These are phyloP conservation scores for Anthostomella pinea DNA, from an alignment of 2,329 filamentous ascomycete species.

Conservation along the genomic window DNA sequence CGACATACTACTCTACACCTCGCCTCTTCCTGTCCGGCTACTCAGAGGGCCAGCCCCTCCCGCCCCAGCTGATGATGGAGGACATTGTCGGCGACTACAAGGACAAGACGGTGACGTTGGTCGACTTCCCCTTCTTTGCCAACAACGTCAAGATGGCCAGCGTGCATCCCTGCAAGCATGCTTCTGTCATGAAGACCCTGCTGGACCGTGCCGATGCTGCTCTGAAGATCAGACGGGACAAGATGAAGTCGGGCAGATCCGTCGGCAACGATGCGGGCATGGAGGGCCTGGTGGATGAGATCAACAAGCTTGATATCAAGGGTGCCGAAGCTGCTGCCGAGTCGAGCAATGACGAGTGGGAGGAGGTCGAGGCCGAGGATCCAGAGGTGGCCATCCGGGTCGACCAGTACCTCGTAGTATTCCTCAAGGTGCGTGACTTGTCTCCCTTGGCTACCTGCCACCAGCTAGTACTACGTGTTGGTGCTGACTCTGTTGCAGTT, in stretches of 20 bases:
- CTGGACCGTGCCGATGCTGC: constrained; percentile 94
- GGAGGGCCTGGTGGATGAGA: constrained; percentile 83
- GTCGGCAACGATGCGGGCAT: constrained; percentile 57
- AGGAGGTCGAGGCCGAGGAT: constrained; percentile 66
- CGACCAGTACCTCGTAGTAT: constrained; percentile 86
- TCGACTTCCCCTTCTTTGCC: constrained; percentile 94
- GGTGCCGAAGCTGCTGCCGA: constrained; percentile 50
- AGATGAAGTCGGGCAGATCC: constrained; percentile 63
- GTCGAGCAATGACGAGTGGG: constrained; percentile 60
- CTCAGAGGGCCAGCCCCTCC: constrained; percentile 74
- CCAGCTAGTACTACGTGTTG: neutral
- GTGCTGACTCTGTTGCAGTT: constrained; percentile 46
- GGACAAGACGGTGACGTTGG: constrained; percentile 96
- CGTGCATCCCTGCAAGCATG: constrained; percentile 96
- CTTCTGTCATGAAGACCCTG: constrained; percentile 95
- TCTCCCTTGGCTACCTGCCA: neutral
- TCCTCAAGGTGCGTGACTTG: constrained; percentile 66
- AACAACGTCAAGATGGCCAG: constrained; percentile 93
- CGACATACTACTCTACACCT: constrained; percentile 92
- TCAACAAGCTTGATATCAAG: constrained; percentile 61
- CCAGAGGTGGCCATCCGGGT: constrained; percentile 76
- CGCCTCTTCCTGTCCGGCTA: constrained; percentile 95
- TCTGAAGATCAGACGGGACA: constrained; percentile 82
- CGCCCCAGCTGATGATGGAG: constrained; percentile 88
- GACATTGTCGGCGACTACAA: constrained; percentile 96